Base-by-base conservation (phyloP, 163 green algal species). In the Scenedesmus sp. region DNA sequence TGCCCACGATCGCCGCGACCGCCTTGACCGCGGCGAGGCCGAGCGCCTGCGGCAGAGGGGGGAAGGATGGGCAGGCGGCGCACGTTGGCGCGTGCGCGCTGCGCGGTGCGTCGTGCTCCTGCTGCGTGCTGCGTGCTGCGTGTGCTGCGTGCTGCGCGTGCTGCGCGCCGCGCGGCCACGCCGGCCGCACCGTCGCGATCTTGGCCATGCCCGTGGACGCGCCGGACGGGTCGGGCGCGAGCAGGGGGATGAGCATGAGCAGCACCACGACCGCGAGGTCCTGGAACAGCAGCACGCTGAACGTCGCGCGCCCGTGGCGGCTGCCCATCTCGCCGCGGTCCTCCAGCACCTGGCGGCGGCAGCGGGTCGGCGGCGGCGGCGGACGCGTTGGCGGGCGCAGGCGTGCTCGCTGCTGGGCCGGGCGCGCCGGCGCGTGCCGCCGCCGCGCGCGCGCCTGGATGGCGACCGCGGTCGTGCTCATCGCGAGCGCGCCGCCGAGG, bases 221-320 rank as follows among this genome's bases (percentile, higher is more conserved):
- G 57, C 84, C 76, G 39, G 85, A 82, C 2, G 87, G 76, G 18
- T 75, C 75, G 63, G 92, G 94, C 7, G 96, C 95, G 58, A 99
- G 88, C 72, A 99, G 89, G 18, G 96, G 96, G 54, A 99, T 97
- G 69, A 99, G 89, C 94, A 99, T 99, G 53, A 99, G 93, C 78
- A 99, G 90, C 73, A 98, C 93, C 57, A 99, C 96, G 22, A 99
- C 96, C 10, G 96, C 94, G 44, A 99, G 87, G 83, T 99, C 96
- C 86, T 97, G 93, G 39, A 99, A 89, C 54, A 99, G 90, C 63
- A 99, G 92, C 60, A 99, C 94, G 4, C 89, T 94, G 86, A 99
- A 99, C 36, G 96, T 96, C 56, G 93, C 96, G 39, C 96, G 89
- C 11, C 97, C 97, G 83, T 99, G 96, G 60, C 93, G 87, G n/a